Base-by-base conservation (phyloP, 1,284 basidiomycete genomes). In the Tilletia caries region DNA sequence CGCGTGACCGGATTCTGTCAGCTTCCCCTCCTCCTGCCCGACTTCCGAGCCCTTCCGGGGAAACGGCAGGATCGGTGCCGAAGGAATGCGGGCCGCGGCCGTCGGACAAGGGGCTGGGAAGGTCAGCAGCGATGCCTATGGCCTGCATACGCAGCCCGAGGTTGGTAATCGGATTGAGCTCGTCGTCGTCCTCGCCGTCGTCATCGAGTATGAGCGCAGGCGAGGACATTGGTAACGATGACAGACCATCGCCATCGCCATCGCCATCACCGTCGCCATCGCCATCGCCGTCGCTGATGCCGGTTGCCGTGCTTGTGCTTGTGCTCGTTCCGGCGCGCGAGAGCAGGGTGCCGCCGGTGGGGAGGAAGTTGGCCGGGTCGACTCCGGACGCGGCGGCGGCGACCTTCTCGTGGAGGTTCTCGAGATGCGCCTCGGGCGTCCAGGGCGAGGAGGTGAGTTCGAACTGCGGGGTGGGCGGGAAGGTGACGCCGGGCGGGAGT, bases 381-480 rank as follows among this genome's bases (percentile, higher is more conserved):
- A 8, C 20, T 8, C 12, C 48, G 48, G 23, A 25, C 1, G 48
- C 48, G 12, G 54, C 23, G 12, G 54, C 54, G 1, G 10, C 25
- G 4, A 25, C n/a, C 54, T 29, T 6, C 54, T 32, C 27, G 23
- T 18, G 25, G 1, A 60, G 23, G 15, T 4, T 13, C 8, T 60
- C 32, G 23, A 60, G 54, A 25, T 60, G 54, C 1, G 54, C 6
- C 20, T 60, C 54, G 2, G 54, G 25, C 20, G 54, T 29, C 54
- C 54, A 60, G 54, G 54, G 54, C 27, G 54, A 60, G 23, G 54
- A 60, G 54, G 54, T 29, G 54, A 32, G 25, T 20, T 60, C 54
- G 54, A 60, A 32, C 25, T 25, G 23, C 5, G 54, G 54, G 8
- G 54, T 60, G 54, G 29, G 25, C 8, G 54, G 54, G 13, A 29